Base-by-base conservation (phyloP, 2,329 filamentous ascomycete genomes). In the Penicillium sp. region DNA sequence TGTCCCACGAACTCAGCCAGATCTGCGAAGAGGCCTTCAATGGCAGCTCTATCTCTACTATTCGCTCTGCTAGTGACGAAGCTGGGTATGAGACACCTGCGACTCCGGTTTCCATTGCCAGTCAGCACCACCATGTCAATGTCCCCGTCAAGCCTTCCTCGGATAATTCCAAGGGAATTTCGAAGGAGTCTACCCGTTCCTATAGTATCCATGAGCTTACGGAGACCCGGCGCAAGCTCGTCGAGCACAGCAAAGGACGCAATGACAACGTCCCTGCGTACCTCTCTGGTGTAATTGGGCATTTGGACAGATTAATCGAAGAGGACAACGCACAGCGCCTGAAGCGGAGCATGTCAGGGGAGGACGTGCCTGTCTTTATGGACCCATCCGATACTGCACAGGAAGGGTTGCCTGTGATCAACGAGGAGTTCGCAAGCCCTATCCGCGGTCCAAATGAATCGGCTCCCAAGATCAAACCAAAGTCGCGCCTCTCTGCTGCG, bases 11-110 rank as follows among this genome's bases (percentile, higher is more conserved):
- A 59, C 83, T 96, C 51, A 88, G 89, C 40, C 88, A 89, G 67
- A 87, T 93, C 48, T 94, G 90, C 61, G 90, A 97, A 61, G 87
- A 93, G 60, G 90, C 90, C 1, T 96, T 97, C 72, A 90, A 88
- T 62, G 82, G 85, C 57, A 77, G 72, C 44, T 84, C 76, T 0
- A 67, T 77, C 18, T 74, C 78, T 2, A 80, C 74, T 41, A 66
- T 62, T 22, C 70, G 70, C 3, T 76, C 74, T 1, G 70, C 71
- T 7, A 70, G 65, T 46, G 64, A 64, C 22, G 66, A 58, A 32
- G 62, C 65, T 9, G 70, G 68, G 24, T 71, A 72, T 46, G 74
- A 79, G 28, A 80, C 79, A 2, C 78, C 79, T 23, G 73, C 75
- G 5, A 74, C 70, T 16, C 72, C 72, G 6, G 59, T 71, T 27